phyloP scores from a whole-genome alignment of 805 yeast species.

The Kluyveromyces aestuarii region DNA sequence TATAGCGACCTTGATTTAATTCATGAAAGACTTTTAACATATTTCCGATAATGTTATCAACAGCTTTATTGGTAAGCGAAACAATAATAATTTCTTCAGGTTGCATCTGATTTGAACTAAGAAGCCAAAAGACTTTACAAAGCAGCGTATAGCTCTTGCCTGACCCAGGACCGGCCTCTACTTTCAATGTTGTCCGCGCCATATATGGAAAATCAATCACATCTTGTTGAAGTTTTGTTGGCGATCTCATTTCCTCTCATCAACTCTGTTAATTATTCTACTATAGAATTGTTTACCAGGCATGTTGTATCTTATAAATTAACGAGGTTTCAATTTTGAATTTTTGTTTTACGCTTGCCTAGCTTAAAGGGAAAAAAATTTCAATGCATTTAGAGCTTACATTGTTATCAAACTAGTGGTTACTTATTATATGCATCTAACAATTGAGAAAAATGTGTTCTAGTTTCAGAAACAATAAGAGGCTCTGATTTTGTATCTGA shows the following conservation, averaged over 20 bases:
- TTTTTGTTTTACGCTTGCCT: neutral
- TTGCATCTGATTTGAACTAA: conserved; percentile 28
- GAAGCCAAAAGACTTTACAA: conserved; percentile 40
- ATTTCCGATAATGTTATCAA: conserved; percentile 35
- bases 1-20: conserved; percentile 16
- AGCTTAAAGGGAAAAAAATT: neutral
- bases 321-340: too few relatives aligned
- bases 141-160: conserved; percentile 61
- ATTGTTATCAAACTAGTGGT: neutral
- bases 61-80: conserved; percentile 64
- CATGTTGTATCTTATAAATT: too few relatives aligned
- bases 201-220: conserved; percentile 37
- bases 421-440: conserved; percentile 25
- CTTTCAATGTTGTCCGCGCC: conserved; percentile 36
- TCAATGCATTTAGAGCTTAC: neutral
- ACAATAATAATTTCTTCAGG: conserved; percentile 53
- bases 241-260: conserved; percentile 6
- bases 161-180: conserved; percentile 66
- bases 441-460: conserved; percentile 20
- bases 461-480: conserved; percentile 23
- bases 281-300: too few relatives aligned
- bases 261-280: too few relatives aligned
- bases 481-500: conserved; percentile 9
- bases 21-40: conserved; percentile 28
- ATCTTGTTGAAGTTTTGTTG: conserved; percentile 38